Evolutionary conservation across 768 basidiomycete genomes (phyloP), one percentile per base, ranked within the genome.

Genomic region (Coprinopsis marcescibilis): DNA sequence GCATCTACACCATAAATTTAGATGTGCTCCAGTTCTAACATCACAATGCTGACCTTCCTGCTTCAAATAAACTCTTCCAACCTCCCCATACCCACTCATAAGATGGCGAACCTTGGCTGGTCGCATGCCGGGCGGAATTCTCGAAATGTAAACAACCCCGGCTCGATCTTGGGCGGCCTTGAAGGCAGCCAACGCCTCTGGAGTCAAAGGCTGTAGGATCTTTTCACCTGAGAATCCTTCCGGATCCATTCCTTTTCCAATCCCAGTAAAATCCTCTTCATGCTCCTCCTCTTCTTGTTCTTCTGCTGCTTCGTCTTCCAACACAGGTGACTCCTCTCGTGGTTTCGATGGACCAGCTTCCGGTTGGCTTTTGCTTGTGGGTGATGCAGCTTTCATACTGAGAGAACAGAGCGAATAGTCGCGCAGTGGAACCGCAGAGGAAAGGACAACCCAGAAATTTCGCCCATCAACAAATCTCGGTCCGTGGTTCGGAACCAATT

Each of bases 71-170:
- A 98, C 89, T 43, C 91, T 75, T 1, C 92, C 94, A 3, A 97
- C 73, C 50, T 92, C 90, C 3, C 96, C 96, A 59, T 92, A 85
- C 29, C 77, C 76, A 51, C 80, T 82, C 83, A 99, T 85, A 33
- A 99, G 72, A 66, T 98, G 91, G 48, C 93, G 83, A 29, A 98
- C 89, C 65, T 98, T 97, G 8, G 88, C 76, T 23, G 96, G 96
- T 17, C 86, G 89, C 96, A 99, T 98, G 1, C 93, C 95, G 12
- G 96, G 96, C 2, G 96, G 96, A 57, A 98, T 86, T 25, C 96
- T 77, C 13, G 93, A 96, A 34, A 99, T 90, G 64, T 98, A 99
- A 40, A 98, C 69, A 43, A 97, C 81, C 0, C 94, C 94, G 15
- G 92, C 81, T 32, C 75, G 73, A 25, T 85, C 78, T 59, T 87